Base-by-base conservation (phyloP, 805 yeast species). In the Saccharomycopsis sp. region DNA sequence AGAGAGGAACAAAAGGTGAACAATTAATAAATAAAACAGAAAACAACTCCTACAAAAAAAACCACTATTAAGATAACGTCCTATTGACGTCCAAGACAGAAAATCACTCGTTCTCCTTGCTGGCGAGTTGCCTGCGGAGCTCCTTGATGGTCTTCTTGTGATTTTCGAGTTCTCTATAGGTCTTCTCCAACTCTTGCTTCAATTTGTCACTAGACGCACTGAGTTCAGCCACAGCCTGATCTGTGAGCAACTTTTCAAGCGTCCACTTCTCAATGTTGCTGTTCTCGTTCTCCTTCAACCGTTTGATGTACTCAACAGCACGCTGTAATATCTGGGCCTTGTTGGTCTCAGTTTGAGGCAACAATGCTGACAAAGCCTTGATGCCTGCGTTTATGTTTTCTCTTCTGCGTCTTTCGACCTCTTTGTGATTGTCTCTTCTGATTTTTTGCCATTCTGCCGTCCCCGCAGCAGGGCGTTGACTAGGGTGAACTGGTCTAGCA, bases 211-310 rank as follows among this genome's bases (percentile, higher is more conserved):
- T 92, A 14, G 91, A 83, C 48, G 88, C 84, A 55, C 88, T 81
- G 64, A 92, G 79, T 71, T 91, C 97, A 62, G 87, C 82, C 55
- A 91, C 86, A 12, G 92, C 91, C 73, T 92, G 98, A 70, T 91
- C 97, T 41, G 92, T 86, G 62, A 91, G 78, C 62, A 94, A 79
- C 74, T 92, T 92, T 71, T 92, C 97, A 67, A 92, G 78, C 3
- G 97, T 91, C 89, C 96, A 89, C 75, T 94, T 92, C 72, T 92
- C 97, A 66, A 90, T 85, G 68, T 89, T 88, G 66, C 87, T 84
- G 71, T 83, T 85, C 72, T 91, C 97, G 66, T 89, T 89, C 66
- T 89, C 97, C 72, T 91, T 89, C 68, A 94, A 79, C 72, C 91
- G 82, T 71, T 86, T 84, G 70, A 94, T 94, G 68, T 87, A 90